These are phyloP conservation scores for Colletotrichum spaethianum DNA, from an alignment of 2,329 filamentous ascomycete genomes.

Conservation along the genomic window DNA sequence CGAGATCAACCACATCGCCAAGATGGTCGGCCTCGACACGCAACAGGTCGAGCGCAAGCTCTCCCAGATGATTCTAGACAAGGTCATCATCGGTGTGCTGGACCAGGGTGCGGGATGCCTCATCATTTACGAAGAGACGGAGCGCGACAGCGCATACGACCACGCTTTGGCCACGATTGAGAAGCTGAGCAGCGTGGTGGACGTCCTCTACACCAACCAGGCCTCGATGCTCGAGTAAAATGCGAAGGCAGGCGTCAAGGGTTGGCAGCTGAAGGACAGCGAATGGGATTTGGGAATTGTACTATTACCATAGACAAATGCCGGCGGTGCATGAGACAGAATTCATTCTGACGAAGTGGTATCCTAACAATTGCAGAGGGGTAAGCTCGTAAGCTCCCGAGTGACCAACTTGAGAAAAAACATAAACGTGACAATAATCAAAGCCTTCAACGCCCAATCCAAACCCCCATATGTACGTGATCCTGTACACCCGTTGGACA, in stretches of 20 bases:
- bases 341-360: conserved; percentile 42
- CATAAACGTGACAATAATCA: conserved; percentile 4
- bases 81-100: conserved; percentile 96
- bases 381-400: conserved; percentile 18
- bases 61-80: conserved; percentile 99
- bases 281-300: conserved; percentile 42
- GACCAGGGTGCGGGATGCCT: conserved; percentile 98
- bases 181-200: conserved; percentile 96
- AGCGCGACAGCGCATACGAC: conserved; percentile 94
- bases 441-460: conserved; percentile 18
- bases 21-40: conserved; percentile 97
- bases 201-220: conserved; percentile 98
- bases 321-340: conserved; percentile 40
- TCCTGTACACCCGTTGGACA: conserved; percentile 9
- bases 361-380: conserved; percentile 36
- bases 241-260: conserved; percentile 31
- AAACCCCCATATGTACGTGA: conserved; percentile 23
- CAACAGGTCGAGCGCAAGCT: conserved; percentile 98
- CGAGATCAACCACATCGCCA: conserved; percentile 95
- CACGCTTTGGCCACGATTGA: conserved; percentile 95
- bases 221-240: conserved; percentile 90
- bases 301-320: conserved; percentile 45
- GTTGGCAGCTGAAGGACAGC: conserved; percentile 16
- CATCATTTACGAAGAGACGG: conserved; percentile 96
- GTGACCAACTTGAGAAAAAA: conserved; percentile 11